Conservation (phyloP, 805 yeast genomes). For the Cyberlindnera nakhonratchasimensis region DNA sequence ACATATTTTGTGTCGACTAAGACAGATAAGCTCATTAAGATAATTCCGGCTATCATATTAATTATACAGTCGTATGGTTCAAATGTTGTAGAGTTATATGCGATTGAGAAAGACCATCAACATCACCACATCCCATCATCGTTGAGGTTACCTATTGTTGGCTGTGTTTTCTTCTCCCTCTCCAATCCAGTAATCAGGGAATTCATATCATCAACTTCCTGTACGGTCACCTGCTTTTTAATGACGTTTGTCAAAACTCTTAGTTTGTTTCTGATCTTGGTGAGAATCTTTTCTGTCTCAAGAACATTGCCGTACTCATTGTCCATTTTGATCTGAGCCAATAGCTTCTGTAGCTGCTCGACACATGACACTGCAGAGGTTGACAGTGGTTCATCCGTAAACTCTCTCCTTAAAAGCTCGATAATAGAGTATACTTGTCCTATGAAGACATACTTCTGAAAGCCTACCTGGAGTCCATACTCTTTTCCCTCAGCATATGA, state of each 20-base stretch:
- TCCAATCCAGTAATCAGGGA: slow-evolving; percentile 19
- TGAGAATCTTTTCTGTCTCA: slow-evolving; percentile 46
- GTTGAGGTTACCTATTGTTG: slow-evolving; percentile 20
- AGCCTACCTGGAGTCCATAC: slow-evolving; percentile 77
- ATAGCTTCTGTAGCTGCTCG: slow-evolving; percentile 29
- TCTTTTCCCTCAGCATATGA: slow-evolving; percentile 78
- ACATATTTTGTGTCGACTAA: too few relatives aligned
- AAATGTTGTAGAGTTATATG: too few relatives aligned
- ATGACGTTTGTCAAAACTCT: slow-evolving; percentile 44
- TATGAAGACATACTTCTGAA: slow-evolving; percentile 61
- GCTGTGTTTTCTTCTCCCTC: slow-evolving; percentile 14
- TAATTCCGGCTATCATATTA: neutral
- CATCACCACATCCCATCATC: slow-evolving; percentile 30
- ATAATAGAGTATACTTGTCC: slow-evolving; percentile 64
- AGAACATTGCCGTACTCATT: slow-evolving; percentile 58
- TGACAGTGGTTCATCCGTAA: slow-evolving; percentile 14
- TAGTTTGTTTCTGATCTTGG: slow-evolving; percentile 58
- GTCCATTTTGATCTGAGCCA: slow-evolving; percentile 32
- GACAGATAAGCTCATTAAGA: too few relatives aligned
- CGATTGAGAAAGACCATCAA: too few relatives aligned
- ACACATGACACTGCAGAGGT: slow-evolving; percentile 26
- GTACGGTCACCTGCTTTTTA: slow-evolving; percentile 15
- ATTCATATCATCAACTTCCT: slow-evolving; percentile 15
- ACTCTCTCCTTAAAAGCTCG: slow-evolving; percentile 35
- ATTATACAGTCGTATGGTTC: too few relatives aligned